Conservation (phyloP, 148 eudicot species). For the Gaultheria prostrata region DNA sequence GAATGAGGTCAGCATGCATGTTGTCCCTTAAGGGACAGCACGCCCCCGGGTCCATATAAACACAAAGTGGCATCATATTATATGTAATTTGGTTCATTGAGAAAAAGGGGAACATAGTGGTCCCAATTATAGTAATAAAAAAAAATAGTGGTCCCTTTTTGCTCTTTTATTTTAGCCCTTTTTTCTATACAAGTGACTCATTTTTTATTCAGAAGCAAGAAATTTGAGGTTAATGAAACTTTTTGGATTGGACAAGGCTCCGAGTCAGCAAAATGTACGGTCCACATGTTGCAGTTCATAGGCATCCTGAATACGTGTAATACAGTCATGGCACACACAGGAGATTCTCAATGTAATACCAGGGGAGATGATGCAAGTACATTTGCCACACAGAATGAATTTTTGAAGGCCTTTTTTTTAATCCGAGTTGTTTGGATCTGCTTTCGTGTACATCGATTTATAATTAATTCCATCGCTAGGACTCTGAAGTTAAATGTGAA, state of each 20-base stretch:
- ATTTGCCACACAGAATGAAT: not conserved
- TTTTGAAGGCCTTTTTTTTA: not conserved
- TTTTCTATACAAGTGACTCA: not conserved
- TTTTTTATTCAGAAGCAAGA: not conserved
- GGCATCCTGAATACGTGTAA: conserved; percentile 13
- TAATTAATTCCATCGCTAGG: no score
- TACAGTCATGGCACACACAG: not conserved
- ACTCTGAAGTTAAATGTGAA: not conserved
- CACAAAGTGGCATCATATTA: no score
- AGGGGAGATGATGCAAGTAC: not conserved
- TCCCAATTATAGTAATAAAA: no score
- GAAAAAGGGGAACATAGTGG: not conserved
- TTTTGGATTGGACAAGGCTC: not conserved
- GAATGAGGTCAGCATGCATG: no score
- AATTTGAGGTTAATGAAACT: not conserved
- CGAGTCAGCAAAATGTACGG: conserved; percentile 12
- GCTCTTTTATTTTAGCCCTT: not conserved
- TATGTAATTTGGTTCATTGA: not conserved
- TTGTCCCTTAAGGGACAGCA: no score
- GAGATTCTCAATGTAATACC: no score
- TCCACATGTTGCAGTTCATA: conserved; percentile 14
- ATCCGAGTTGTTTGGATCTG: not conserved
- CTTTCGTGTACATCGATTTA: not conserved
- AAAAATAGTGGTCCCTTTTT: not conserved
- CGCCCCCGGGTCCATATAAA: no score